Evolutionary conservation across 768 basidiomycete genomes (phyloP).

Genomic region (Glaciozyma antarctica): DNA sequence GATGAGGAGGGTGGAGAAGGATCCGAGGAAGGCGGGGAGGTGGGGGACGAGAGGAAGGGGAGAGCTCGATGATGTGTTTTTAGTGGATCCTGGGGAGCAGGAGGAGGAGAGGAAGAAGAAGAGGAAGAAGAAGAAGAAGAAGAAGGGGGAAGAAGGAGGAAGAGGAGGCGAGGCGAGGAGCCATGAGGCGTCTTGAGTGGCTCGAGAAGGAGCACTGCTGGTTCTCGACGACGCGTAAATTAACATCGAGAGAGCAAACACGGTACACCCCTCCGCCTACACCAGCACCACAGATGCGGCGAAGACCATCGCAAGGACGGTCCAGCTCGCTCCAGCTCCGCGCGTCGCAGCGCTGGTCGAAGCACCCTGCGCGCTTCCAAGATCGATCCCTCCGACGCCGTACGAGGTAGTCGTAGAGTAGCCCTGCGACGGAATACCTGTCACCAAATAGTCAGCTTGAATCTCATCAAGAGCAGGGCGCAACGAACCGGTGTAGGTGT

Average conservation of each 20-base stretch:
- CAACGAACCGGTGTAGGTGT: conserved; percentile 23
- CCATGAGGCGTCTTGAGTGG: no score
- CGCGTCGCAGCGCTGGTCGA: background rate
- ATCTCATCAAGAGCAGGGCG: background rate
- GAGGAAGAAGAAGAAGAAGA: background rate
- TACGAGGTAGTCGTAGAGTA: conserved; percentile 19
- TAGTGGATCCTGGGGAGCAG: background rate
- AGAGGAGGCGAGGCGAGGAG: no score
- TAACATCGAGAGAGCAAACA: no score
- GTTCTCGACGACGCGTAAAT: no score
- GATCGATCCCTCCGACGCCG: conserved; percentile 19
- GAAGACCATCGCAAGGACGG: no score
- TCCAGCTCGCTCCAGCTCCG: no score
- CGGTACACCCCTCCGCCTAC: no score
- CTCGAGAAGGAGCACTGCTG: no score
- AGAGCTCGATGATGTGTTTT: background rate
- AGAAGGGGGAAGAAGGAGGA: background rate
- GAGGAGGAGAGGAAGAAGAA: background rate
- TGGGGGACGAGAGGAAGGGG: background rate
- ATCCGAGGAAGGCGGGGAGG: background rate
- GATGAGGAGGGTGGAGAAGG: no score
- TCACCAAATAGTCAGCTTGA: background rate
- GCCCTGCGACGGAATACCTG: background rate
- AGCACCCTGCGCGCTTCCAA: conserved; percentile 12
- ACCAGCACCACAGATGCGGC: no score